Conservation (phyloP, 164 flowering plant genomes). For the Tetrastigma voinierianum region DNA sequence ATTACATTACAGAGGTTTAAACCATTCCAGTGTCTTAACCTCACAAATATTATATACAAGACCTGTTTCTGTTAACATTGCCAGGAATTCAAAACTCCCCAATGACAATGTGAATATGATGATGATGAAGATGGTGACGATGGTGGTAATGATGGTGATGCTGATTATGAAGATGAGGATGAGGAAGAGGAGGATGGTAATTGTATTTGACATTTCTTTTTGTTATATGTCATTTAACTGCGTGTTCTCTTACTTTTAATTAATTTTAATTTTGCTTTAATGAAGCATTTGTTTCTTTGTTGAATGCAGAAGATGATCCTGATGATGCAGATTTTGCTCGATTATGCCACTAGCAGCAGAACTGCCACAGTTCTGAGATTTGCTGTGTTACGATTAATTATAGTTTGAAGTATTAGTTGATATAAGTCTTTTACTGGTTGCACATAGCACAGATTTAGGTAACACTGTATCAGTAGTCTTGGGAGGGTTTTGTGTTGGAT, state of each 20-base stretch:
- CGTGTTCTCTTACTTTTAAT: background rate
- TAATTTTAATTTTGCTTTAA: background rate
- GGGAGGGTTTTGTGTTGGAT: no score
- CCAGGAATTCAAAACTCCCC: slow-evolving; percentile 42
- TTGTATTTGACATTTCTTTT: slow-evolving; percentile 7
- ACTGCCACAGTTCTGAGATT: slow-evolving; percentile 40
- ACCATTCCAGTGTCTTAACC: slow-evolving; percentile 39
- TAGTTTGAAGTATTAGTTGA: background rate
- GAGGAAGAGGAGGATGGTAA: slow-evolving; percentile 73
- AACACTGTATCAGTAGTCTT: no score
- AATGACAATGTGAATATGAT: slow-evolving; percentile 32
- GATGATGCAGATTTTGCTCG: slow-evolving; percentile 98
- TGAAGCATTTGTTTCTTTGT: slow-evolving; percentile 12
- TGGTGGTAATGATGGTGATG: slow-evolving; percentile 50
- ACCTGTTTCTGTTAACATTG: slow-evolving; percentile 33
- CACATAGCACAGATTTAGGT: background rate
- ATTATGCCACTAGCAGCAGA: slow-evolving; percentile 38
- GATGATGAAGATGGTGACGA: slow-evolving; percentile 42
- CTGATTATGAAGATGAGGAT: slow-evolving; percentile 71
- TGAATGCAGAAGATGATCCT: slow-evolving; percentile 88
- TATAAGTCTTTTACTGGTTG: background rate
- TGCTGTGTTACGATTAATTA: background rate
- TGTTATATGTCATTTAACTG: background rate
- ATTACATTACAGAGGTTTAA: slow-evolving; percentile 45
- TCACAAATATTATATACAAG: slow-evolving; percentile 43